A percentile compares a stretch with the other conserved stretches of the same genome.
Evolutionary conservation across 441 rosid species (phyloP).

Genomic region (Populus tomentosa): DNA sequence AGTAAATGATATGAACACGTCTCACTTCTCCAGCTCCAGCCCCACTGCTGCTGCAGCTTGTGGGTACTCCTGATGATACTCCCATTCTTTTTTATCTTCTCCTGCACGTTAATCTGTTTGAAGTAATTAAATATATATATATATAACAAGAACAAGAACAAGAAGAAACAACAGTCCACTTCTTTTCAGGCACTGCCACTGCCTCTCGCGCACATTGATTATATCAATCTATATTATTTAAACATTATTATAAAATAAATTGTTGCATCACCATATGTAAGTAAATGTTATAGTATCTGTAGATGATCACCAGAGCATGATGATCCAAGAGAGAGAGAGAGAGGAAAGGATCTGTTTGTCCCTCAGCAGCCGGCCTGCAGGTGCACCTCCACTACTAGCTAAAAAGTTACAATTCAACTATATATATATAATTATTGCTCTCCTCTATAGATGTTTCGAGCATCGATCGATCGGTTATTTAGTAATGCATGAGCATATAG

Average conservation of each 20-base stretch:
- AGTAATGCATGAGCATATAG: neutral
- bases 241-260: neutral
- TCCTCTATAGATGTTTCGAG: neutral
- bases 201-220: neutral
- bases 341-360: conserved; percentile 9
- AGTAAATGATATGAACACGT: conserved; percentile 54
- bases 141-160: neutral
- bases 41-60: conserved; percentile 9
- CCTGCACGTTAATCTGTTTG: neutral
- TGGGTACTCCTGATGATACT: neutral
- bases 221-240: neutral
- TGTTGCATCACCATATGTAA: no score
- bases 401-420: neutral
- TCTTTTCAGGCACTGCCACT: conserved; percentile 1
- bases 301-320: neutral
- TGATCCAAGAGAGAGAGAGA: neutral
- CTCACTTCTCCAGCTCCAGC: conserved; percentile 43
- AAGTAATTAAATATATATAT: neutral
- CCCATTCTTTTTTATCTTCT: conserved; percentile 20
- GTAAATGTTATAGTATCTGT: no score
- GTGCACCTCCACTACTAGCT: neutral
- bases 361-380: conserved; percentile 26
- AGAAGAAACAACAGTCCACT: neutral
- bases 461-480: neutral
- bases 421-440: neutral